These are phyloP conservation scores for Phialemoniopsis sp. DNA, from an alignment of 2,329 filamentous ascomycete genomes.

Conservation along the genomic window DNA sequence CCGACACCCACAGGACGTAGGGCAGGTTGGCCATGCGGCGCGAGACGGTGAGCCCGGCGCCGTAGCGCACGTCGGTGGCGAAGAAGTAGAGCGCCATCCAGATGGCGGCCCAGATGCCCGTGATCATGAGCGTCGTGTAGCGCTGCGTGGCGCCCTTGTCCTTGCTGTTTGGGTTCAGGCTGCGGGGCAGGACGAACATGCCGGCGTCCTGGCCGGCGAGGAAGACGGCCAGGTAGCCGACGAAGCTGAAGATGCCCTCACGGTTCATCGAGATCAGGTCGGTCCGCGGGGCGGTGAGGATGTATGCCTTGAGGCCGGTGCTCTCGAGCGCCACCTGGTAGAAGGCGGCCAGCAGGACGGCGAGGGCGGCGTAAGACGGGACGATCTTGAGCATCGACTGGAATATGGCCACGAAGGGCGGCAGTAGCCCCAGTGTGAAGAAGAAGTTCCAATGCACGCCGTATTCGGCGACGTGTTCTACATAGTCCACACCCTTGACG, in stretches of 20 bases:
- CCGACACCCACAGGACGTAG: constrained; percentile 88
- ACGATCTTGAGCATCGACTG: constrained; percentile 67
- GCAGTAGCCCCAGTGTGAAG: constrained; percentile 86
- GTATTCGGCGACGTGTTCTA: constrained; percentile 95
- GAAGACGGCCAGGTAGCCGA: constrained; percentile 93
- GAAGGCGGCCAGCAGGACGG: constrained; percentile 60
- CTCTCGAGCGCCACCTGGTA: constrained; percentile 77
- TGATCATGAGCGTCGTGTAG: constrained; percentile 55
- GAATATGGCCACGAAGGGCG: constrained; percentile 82
- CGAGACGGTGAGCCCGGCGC: constrained; percentile 73
- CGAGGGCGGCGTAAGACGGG: constrained; percentile 73
- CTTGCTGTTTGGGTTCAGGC: constrained; percentile 31
- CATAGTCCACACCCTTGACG: constrained; percentile 93
- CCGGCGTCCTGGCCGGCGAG: constrained; percentile 83
- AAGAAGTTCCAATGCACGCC: constrained; percentile 99
- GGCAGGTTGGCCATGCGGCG: constrained; percentile 88
- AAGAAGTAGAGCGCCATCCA: constrained; percentile 71
- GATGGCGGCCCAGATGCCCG: constrained; percentile 54
- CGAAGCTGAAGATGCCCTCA: constrained; percentile 92
- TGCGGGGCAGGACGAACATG: constrained; percentile 69
- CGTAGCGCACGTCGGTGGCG: constrained; percentile 64
- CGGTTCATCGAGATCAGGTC: constrained; percentile 85
- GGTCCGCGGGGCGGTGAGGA: constrained; percentile 75
- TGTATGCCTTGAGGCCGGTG: constrained; percentile 75
- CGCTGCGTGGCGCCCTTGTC: constrained; percentile 37